Evolutionary conservation across 2,329 filamentous ascomycete species (phyloP).

Genomic region (Paecilomyces dactylethromorphus): DNA sequence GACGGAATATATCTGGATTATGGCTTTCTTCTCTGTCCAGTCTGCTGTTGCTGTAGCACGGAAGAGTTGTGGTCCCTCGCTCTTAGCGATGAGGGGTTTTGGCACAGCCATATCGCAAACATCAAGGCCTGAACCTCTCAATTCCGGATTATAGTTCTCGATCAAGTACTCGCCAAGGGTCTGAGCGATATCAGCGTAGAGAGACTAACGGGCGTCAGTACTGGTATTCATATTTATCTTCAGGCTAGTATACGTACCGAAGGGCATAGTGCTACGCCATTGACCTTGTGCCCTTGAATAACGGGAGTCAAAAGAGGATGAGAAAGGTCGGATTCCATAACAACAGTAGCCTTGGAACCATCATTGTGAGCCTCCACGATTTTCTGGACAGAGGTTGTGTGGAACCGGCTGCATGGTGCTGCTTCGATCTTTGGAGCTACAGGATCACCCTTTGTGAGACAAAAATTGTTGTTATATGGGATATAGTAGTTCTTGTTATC

Average conservation of each 20-base stretch:
- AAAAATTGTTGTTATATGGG: conserved; percentile 66
- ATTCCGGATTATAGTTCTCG: conserved; percentile 26
- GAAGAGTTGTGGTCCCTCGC: conserved; percentile 29
- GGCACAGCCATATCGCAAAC: conserved; percentile 28
- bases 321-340: conserved; percentile 28
- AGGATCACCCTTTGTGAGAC: conserved; percentile 60
- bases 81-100: conserved; percentile 52
- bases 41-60: conserved; percentile 29
- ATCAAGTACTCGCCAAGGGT: conserved; percentile 27
- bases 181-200: conserved; percentile 32
- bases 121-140: conserved; percentile 23
- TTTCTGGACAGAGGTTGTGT: conserved; percentile 25
- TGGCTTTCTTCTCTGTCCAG: conserved; percentile 24
- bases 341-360: conserved; percentile 18
- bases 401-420: conserved; percentile 8
- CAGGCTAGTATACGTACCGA: conserved; percentile 16
- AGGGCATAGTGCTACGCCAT: conserved; percentile 27
- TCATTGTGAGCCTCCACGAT: conserved; percentile 22
- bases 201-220: conserved; percentile 14
- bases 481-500: conserved; percentile 69
- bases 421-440: conserved; percentile 3
- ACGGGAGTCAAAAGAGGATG: conserved; percentile 27
- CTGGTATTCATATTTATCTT: neutral
- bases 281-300: conserved; percentile 31
- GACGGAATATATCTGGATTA: conserved; percentile 30